Conservation (phyloP, 2,329 filamentous ascomycete species). For the Byssochlamys sp. region DNA sequence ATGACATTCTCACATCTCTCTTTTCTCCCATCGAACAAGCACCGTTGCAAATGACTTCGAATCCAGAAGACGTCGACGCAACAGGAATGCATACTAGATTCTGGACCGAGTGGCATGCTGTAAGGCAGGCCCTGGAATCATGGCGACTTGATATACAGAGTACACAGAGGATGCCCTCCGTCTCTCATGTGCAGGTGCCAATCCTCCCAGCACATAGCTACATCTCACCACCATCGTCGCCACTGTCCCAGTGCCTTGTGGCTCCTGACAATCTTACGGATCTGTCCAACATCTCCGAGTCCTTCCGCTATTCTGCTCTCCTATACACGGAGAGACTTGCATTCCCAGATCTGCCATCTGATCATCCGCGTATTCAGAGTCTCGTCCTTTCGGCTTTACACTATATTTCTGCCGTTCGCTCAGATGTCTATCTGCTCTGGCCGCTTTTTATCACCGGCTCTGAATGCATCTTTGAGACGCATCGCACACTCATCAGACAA, state of each 20-base stretch:
- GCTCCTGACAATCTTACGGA: slow-evolving; percentile 59
- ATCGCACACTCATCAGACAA: slow-evolving; percentile 67
- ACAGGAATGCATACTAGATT: slow-evolving; percentile 39
- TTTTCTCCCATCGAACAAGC: slow-evolving; percentile 32
- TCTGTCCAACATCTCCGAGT: slow-evolving; percentile 73
- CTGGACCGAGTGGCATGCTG: slow-evolving; percentile 77
- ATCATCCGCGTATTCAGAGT: slow-evolving; percentile 68
- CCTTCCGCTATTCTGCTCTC: slow-evolving; percentile 79
- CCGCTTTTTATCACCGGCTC: slow-evolving; percentile 83
- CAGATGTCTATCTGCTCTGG: slow-evolving; percentile 86
- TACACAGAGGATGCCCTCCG: slow-evolving; percentile 8
- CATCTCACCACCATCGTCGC: slow-evolving; percentile 19
- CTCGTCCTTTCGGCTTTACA: slow-evolving; percentile 73
- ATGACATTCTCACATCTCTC: slow-evolving; percentile 24
- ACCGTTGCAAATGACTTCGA: slow-evolving; percentile 22
- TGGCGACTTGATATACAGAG: slow-evolving; percentile 60
- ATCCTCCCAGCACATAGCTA: slow-evolving; percentile 13
- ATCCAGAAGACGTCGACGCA: slow-evolving; percentile 3
- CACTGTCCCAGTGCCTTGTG: slow-evolving; percentile 18
- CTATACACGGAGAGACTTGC: slow-evolving; percentile 84
- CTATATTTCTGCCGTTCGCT: slow-evolving; percentile 70
- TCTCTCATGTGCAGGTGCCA: slow-evolving; percentile 4
- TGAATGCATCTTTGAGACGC: slow-evolving; percentile 72
- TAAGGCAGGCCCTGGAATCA: slow-evolving; percentile 63
- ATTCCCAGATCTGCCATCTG: slow-evolving; percentile 62